Conservation (phyloP, 495 filamentous ascomycete species). For the Trichoderma erinaceum region DNA sequence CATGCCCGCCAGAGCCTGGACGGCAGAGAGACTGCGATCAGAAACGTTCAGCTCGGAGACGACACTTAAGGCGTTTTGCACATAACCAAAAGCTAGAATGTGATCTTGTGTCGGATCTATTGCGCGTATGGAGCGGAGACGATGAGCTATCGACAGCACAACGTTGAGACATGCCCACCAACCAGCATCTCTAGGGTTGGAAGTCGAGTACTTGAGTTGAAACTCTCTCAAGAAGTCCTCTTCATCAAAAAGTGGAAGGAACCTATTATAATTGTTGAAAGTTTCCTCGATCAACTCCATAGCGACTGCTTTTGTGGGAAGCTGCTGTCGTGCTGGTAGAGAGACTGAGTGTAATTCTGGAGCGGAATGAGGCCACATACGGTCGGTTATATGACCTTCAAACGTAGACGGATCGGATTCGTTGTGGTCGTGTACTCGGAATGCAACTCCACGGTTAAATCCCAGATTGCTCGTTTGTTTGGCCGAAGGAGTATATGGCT, state of each 20-base stretch:
- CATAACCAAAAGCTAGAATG: slow-evolving; percentile 9
- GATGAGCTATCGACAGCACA: slow-evolving; percentile 16
- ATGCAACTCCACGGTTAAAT: background rate
- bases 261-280: slow-evolving; percentile 10
- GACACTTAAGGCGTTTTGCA: slow-evolving; percentile 15
- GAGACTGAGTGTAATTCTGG: background rate
- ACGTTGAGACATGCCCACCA: slow-evolving; percentile 18
- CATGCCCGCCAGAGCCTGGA: slow-evolving; percentile 15
- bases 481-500: background rate
- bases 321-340: slow-evolving; percentile 10
- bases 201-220: slow-evolving; percentile 2
- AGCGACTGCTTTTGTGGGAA: slow-evolving; percentile 9
- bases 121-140: slow-evolving; percentile 14
- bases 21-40: slow-evolving; percentile 11
- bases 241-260: slow-evolving; percentile 17
- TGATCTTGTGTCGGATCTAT: slow-evolving; percentile 11
- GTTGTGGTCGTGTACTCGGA: slow-evolving; percentile 2
- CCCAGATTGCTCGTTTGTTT: background rate
- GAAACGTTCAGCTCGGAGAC: slow-evolving; percentile 14
- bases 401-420: slow-evolving; percentile 1
- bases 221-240: slow-evolving; percentile 16
- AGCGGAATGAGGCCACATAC: background rate
- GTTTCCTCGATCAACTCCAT: slow-evolving; percentile 10
- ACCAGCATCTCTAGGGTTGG: slow-evolving; percentile 12
- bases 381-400: background rate